Conservation (phyloP, 495 filamentous ascomycete species). For the Aspergillus panamensis region DNA sequence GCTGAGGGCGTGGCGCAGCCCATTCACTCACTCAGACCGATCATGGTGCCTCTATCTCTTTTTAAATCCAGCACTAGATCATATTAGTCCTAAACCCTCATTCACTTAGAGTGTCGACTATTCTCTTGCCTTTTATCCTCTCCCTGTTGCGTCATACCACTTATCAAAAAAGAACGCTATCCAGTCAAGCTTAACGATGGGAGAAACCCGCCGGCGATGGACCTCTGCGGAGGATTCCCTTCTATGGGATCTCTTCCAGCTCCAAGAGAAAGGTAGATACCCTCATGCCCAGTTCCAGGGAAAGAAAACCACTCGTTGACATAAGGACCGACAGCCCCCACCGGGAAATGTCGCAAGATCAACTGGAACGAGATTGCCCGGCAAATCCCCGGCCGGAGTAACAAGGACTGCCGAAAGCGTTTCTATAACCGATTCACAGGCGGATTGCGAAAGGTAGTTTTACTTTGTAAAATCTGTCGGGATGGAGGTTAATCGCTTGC, state of each 20-base stretch:
- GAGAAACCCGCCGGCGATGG: slow-evolving; percentile 13
- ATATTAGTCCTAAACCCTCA: slow-evolving; percentile 1
- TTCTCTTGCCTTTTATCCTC: neutral
- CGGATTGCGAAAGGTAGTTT: slow-evolving; percentile 9
- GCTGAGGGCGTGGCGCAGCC: neutral
- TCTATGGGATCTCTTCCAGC: slow-evolving; percentile 13
- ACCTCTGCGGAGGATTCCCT: slow-evolving; percentile 10
- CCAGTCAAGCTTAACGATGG: neutral
- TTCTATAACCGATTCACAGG: slow-evolving; percentile 16
- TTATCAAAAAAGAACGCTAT: neutral
- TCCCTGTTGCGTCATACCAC: neutral
- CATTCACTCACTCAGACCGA: neutral
- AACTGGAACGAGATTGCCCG: slow-evolving; percentile 18
- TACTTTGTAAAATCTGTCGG: neutral
- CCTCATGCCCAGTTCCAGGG: neutral
- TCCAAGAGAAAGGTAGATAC: slow-evolving; percentile 10
- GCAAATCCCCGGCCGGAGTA: slow-evolving; percentile 13
- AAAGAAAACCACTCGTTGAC: neutral
- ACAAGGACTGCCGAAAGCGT: slow-evolving; percentile 16
- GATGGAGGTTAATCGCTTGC: neutral
- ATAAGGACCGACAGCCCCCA: neutral
- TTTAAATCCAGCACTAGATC: neutral
- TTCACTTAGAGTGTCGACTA: neutral
- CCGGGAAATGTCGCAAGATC: slow-evolving; percentile 14
- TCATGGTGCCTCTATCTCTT: neutral